Percentiles rank a stretch among this genome's conserved stretches.
phyloP scores from a whole-genome alignment of 73 alveolate genomes.

The Symbiodinium pilosum region DNA sequence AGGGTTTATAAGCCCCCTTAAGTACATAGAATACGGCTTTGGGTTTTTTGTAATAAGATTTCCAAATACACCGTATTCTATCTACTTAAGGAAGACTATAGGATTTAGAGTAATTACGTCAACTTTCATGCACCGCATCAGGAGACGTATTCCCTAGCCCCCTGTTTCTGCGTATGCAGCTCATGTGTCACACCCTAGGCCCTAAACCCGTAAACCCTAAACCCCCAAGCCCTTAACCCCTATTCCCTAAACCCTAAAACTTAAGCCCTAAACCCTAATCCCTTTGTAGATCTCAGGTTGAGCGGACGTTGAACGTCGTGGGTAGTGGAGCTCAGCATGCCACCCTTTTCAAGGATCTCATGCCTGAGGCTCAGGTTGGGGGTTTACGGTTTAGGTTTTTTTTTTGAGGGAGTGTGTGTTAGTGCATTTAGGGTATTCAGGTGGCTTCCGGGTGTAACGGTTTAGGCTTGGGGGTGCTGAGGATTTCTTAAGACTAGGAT shows the following conservation, averaged over 20 bases:
- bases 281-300: not conserved
- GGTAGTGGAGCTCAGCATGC: conserved; percentile 91
- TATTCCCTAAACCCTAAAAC: too few species aligned
- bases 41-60: too few species aligned
- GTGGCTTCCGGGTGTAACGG: not conserved
- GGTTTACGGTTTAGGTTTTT: not conserved
- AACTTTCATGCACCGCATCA: too few species aligned
- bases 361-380: not conserved
- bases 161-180: too few species aligned
- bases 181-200: not conserved
- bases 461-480: not conserved
- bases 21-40: too few species aligned
- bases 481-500: not conserved
- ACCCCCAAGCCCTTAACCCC: too few species aligned
- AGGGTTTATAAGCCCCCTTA: too few species aligned
- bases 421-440: not conserved
- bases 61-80: too few species aligned
- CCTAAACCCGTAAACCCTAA: not conserved
- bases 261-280: not conserved
- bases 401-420: not conserved
- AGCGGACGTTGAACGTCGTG: conserved; percentile 86
- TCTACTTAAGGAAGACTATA: too few species aligned
- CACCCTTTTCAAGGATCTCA: conserved; percentile 81
- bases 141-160: too few species aligned
- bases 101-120: too few species aligned